Evolutionary conservation across 768 basidiomycete genomes (phyloP).

Genomic region (Lentinula sp.): DNA sequence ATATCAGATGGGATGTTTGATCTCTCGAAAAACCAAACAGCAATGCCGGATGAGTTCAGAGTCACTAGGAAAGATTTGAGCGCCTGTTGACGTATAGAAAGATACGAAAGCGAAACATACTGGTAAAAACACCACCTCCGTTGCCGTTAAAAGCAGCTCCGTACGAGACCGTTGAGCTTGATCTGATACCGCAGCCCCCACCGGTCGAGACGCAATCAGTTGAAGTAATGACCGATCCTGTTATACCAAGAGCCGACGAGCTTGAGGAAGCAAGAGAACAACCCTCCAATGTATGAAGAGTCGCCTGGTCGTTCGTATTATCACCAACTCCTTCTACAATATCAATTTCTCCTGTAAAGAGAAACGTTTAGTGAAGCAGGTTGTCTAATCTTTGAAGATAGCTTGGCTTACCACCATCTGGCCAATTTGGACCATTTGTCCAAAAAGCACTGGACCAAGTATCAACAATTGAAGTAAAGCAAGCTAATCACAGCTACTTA

Average conservation of each 20-base stretch:
- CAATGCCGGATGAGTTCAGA: slow-evolving; percentile 73
- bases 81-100: slow-evolving; percentile 5
- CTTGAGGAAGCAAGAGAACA: slow-evolving; percentile 54
- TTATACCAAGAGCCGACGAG: slow-evolving; percentile 42
- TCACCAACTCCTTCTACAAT: slow-evolving; percentile 82
- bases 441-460: background rate
- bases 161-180: slow-evolving; percentile 54
- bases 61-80: slow-evolving; percentile 38
- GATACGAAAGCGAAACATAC: slow-evolving; percentile 38
- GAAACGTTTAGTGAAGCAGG: background rate
- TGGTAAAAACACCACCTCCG: slow-evolving; percentile 86
- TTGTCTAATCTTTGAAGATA: background rate
- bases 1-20: slow-evolving; percentile 77
- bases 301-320: slow-evolving; percentile 67
- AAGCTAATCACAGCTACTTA: slow-evolving; percentile 5
- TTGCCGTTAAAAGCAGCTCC: slow-evolving; percentile 76
- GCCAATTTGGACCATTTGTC: slow-evolving; percentile 53
- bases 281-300: slow-evolving; percentile 71
- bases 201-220: slow-evolving; percentile 64
- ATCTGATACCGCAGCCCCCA: slow-evolving; percentile 81
- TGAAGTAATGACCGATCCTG: slow-evolving; percentile 60
- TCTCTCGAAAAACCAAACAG: slow-evolving; percentile 79
- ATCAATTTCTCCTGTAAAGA: slow-evolving; percentile 47
- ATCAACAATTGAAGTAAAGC: background rate
- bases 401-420: slow-evolving; percentile 39